phyloP scores from a whole-genome alignment of 202 grass and related monocot species.

The Zizania palustris region DNA sequence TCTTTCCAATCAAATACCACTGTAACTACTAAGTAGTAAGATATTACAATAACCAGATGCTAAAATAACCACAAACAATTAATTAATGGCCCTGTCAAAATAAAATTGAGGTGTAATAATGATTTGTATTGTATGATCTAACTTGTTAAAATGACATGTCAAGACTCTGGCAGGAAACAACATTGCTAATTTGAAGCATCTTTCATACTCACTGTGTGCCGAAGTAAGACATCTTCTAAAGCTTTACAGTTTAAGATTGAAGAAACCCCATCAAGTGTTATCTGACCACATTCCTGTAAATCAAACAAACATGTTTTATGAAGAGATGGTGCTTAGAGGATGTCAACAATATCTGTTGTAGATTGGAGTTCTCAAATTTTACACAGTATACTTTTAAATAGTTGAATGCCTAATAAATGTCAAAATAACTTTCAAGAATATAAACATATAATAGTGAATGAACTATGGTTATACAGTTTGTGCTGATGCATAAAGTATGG shows the following conservation, averaged over 20 bases:
- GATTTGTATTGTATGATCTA: not conserved
- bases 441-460: conserved; percentile 14
- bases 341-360: not conserved
- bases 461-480: not conserved
- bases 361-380: not conserved
- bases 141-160: not conserved
- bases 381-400: not conserved
- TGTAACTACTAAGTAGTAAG: not conserved
- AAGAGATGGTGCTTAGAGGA: not conserved
- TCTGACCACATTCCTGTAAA: conserved; percentile 76
- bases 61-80: not conserved
- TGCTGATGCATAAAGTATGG: conserved; percentile 6
- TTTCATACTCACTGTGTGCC: conserved; percentile 78
- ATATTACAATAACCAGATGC: not conserved
- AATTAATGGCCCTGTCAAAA: not conserved
- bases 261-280: conserved; percentile 68
- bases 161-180: not conserved
- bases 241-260: conserved; percentile 78
- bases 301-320: not conserved
- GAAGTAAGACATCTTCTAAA: conserved; percentile 74
- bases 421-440: conserved; percentile 12
- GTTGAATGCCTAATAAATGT: not conserved
- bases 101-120: not conserved
- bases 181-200: not conserved
- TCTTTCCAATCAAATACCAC: not conserved